phyloP scores from a whole-genome alignment of 345 rosid genomes.

The Anastatica hierochuntica region DNA sequence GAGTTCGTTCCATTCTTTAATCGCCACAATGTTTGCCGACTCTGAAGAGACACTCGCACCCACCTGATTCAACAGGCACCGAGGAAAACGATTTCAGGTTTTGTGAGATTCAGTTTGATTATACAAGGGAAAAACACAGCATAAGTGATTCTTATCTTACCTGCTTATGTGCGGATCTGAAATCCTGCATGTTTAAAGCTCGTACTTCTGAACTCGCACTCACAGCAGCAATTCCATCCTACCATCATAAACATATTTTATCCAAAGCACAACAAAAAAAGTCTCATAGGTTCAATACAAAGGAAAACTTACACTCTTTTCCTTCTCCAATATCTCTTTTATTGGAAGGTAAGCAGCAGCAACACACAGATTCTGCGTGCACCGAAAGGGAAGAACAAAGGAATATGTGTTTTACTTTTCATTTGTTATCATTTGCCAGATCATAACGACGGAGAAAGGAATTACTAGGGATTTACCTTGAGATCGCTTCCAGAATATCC shows the following conservation, averaged over 20 bases:
- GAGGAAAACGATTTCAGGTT: background rate
- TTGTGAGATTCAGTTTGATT: too few relatives aligned
- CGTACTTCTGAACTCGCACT: conserved; percentile 63
- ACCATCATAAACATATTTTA: conserved; percentile 7
- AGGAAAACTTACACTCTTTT: too few relatives aligned
- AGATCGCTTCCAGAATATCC: conserved; percentile 96
- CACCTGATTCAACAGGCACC: conserved; percentile 35
- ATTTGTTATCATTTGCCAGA: background rate
- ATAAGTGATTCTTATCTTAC: conserved; percentile 33
- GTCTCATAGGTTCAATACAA: too few relatives aligned
- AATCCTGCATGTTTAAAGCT: conserved; percentile 71
- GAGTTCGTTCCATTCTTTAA: conserved; percentile 76
- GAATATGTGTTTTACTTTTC: too few relatives aligned
- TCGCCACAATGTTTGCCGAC: conserved; percentile 73
- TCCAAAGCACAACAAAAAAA: background rate
- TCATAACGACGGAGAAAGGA: background rate
- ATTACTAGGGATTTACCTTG: conserved; percentile 37
- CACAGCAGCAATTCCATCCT: conserved; percentile 66
- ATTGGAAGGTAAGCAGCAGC: conserved; percentile 88
- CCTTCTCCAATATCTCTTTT: conserved; percentile 73
- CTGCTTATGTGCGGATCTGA: conserved; percentile 68
- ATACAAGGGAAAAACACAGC: too few relatives aligned
- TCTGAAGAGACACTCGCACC: conserved; percentile 85
- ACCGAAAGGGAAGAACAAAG: background rate
- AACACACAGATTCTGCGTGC: conserved; percentile 37